Conservation (phyloP, 163 green algal species). For the Volvox carteri region DNA sequence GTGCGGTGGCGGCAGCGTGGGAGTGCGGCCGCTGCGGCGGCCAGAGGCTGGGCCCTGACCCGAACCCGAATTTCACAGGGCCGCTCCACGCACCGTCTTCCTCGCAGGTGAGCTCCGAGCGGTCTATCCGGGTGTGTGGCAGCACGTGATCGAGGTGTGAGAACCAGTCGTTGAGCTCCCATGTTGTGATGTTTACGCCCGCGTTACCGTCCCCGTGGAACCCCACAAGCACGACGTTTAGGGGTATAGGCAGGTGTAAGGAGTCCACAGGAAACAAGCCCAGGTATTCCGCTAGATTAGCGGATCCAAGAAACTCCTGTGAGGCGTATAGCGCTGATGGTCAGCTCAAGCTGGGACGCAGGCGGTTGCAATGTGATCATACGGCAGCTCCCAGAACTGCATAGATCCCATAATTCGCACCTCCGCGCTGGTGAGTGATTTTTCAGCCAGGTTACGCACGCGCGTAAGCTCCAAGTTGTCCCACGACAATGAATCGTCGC, state of each 20-base stretch:
- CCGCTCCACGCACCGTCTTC: conserved; percentile 69
- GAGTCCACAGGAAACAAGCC: conserved; percentile 64
- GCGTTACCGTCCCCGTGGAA: conserved; percentile 70
- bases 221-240: conserved; percentile 76
- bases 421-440: conserved; percentile 44
- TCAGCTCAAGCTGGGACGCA: neutral
- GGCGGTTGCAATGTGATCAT: neutral
- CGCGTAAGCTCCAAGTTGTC: conserved; percentile 67
- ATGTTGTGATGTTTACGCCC: conserved; percentile 57
- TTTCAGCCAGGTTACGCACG: conserved; percentile 59
- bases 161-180: conserved; percentile 73
- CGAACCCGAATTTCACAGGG: too few relatives aligned
- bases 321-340: neutral
- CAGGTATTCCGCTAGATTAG: conserved; percentile 68
- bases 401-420: neutral
- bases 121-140: conserved; percentile 73
- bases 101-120: conserved; percentile 71
- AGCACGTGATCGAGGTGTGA: conserved; percentile 75
- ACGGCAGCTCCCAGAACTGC: neutral
- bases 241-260: conserved; percentile 73
- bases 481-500: conserved; percentile 65
- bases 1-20: too few relatives aligned
- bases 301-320: conserved; percentile 62
- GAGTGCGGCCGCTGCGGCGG: too few relatives aligned
- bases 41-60: too few relatives aligned